Base-by-base conservation (phyloP, 441 rosid genomes). In the Raphanus hybrid region DNA sequence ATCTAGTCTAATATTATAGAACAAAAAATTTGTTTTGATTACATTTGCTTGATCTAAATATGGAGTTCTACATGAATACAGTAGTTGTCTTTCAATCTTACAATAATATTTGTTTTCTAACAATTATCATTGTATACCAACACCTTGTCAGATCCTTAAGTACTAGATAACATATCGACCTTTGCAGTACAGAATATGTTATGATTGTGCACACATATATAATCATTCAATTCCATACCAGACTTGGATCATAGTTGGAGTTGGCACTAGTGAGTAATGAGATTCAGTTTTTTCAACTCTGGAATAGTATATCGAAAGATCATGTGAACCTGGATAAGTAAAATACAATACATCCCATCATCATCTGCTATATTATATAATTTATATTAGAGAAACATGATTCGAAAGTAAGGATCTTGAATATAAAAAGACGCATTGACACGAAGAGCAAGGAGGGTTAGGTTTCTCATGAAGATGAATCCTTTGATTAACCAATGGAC, bases 381-480 rank as follows among this genome's bases (percentile, higher is more conserved):
- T 23, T 23, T 23, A 23, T 50, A 67, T 65, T 35, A 62, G 52
- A 50, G 52, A 67, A 73, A 64, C 37, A 73, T 60, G 73, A 26
- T 48, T 55, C 27, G 34, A 54, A 78, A 78, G 78, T 61, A 52
- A 12, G 43, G 70, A 69, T 69, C 75, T 54, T 45, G 35, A 39
- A 61, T 29, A 73, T 43, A 67, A 63, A 67, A 73, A 55, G 9
- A 74, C 2, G 6, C 67, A 63, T 73, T 20, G 75, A 74, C 82
- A 61, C 75, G 75, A 74, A 69, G 75, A 69, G 43, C 71, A 64
- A 74, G 71, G 43, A 61, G 48, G 63, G 71, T 74, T 63, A 39
- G 74, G 66, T 74, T 79, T 12, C 54, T 69, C 75, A 79, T 45
- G 62, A 79, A 69, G 62, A 7, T 45, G 72, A 74, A 14, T 64